Evolutionary conservation across 805 yeast genomes (phyloP).

Genomic region (Cephaloascus albidus): DNA sequence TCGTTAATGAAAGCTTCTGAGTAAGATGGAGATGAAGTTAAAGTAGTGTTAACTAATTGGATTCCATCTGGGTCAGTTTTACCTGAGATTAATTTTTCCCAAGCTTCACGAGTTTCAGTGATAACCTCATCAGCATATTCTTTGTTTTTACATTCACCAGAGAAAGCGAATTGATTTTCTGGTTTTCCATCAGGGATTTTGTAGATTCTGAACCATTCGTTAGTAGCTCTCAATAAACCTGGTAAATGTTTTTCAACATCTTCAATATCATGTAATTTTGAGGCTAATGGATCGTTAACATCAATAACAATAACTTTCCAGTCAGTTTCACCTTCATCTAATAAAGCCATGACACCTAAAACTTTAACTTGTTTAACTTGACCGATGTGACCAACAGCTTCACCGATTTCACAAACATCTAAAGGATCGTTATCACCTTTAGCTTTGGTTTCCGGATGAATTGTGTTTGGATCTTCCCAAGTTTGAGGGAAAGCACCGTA

Average conservation of each 20-base stretch:
- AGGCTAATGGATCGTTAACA: slow-evolving; percentile 54
- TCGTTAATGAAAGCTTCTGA: slow-evolving; percentile 8
- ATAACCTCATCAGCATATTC: slow-evolving; percentile 52
- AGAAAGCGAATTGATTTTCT: slow-evolving; percentile 63
- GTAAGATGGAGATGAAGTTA: slow-evolving; percentile 20
- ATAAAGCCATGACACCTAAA: slow-evolving; percentile 67
- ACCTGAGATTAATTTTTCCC: slow-evolving; percentile 51
- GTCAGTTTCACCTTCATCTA: slow-evolving; percentile 94
- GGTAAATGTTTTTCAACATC: slow-evolving; percentile 68
- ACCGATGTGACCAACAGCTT: slow-evolving; percentile 36
- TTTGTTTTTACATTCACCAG: slow-evolving; percentile 54
- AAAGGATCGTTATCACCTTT: slow-evolving; percentile 39
- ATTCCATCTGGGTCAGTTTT: slow-evolving; percentile 11
- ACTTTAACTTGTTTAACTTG: slow-evolving; percentile 56
- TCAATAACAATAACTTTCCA: slow-evolving; percentile 83
- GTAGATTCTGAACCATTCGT: slow-evolving; percentile 77
- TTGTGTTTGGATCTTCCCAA: slow-evolving; percentile 88
- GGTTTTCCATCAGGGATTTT: slow-evolving; percentile 80
- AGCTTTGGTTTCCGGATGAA: slow-evolving; percentile 33
- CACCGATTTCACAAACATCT: slow-evolving; percentile 41
- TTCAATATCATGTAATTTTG: slow-evolving; percentile 46
- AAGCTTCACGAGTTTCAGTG: slow-evolving; percentile 55
- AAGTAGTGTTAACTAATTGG: slow-evolving; percentile 26
- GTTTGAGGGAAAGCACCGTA: slow-evolving; percentile 91
- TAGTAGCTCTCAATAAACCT: slow-evolving; percentile 58